Percentiles rank a stretch among this genome's conserved stretches.
phyloP scores from a whole-genome alignment of 179 eudicot genomes.

The Spinacia oleracea region DNA sequence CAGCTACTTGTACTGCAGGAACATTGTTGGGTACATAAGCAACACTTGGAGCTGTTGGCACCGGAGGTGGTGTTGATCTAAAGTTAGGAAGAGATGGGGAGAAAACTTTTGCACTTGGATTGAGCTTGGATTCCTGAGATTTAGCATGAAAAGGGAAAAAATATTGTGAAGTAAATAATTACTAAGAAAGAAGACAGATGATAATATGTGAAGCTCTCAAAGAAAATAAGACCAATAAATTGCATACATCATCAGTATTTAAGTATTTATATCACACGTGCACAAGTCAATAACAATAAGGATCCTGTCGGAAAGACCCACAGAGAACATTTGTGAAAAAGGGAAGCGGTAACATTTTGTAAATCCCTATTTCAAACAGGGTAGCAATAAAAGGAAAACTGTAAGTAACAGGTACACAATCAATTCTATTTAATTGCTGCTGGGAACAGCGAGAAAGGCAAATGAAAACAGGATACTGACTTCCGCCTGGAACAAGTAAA shows the following conservation, averaged over 20 bases:
- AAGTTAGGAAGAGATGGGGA: slow-evolving; percentile 59
- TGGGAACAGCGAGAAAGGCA: neutral
- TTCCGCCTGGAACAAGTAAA: neutral
- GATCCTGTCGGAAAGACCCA: neutral
- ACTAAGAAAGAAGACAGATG: neutral
- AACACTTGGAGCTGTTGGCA: slow-evolving; percentile 46
- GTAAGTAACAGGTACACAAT: neutral
- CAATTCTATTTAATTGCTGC: neutral
- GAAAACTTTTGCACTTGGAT: slow-evolving; percentile 84
- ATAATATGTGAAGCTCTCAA: neutral
- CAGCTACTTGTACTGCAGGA: slow-evolving; percentile 44
- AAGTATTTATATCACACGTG: neutral
- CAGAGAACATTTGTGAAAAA: neutral
- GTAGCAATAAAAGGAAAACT: neutral
- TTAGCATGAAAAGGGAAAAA: neutral
- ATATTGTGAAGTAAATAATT: neutral
- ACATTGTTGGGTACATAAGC: slow-evolving; percentile 50
- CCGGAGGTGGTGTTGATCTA: slow-evolving; percentile 56
- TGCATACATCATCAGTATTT: neutral
- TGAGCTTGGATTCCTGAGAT: slow-evolving; percentile 84
- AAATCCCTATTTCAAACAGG: neutral
- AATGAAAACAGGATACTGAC: neutral
- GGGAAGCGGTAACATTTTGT: neutral
- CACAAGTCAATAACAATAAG: neutral
- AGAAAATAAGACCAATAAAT: neutral